Evolutionary conservation across 805 yeast genomes (phyloP).

Genomic region (Wickerhamomyces hampshirensis): DNA sequence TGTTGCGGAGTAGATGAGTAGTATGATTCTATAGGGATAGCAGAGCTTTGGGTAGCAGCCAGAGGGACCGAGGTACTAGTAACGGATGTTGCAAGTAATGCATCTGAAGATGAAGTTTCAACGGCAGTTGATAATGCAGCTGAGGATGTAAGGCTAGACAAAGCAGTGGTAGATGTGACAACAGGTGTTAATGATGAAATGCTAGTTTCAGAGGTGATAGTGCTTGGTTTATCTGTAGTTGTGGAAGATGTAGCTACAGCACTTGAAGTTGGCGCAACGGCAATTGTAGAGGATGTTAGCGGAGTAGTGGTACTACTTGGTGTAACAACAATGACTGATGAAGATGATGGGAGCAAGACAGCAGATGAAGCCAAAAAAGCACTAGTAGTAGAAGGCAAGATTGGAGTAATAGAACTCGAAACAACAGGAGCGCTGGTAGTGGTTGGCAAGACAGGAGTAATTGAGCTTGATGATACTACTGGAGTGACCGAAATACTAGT

Average conservation of each 20-base stretch:
- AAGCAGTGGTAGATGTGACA: background rate
- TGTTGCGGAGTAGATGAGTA: background rate
- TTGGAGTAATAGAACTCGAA: background rate
- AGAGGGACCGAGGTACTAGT: conserved; percentile 2
- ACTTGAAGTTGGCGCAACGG: conserved; percentile 1
- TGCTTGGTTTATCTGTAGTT: background rate
- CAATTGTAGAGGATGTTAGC: conserved; percentile 1
- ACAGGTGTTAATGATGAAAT: conserved; percentile 2
- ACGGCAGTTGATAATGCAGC: background rate
- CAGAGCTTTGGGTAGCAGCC: background rate
- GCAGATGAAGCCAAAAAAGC: background rate
- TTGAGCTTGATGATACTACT: background rate
- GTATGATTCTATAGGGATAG: background rate
- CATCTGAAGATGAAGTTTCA: conserved; percentile 1
- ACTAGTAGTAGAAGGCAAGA: background rate
- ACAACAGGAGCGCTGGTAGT: conserved; percentile 1
- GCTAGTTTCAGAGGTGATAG: conserved; percentile 1
- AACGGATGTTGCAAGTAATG: background rate
- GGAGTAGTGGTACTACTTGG: conserved; percentile 1
- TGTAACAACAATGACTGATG: background rate
- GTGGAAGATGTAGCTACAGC: conserved; percentile 1
- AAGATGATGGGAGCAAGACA: too few relatives aligned
- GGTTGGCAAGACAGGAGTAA: background rate
- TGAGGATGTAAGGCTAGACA: too few relatives aligned
- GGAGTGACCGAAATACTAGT: background rate